These are phyloP conservation scores for Schizochytrium sp. DNA, from an alignment of 108 stramenopile genomes.

Conservation along the genomic window DNA sequence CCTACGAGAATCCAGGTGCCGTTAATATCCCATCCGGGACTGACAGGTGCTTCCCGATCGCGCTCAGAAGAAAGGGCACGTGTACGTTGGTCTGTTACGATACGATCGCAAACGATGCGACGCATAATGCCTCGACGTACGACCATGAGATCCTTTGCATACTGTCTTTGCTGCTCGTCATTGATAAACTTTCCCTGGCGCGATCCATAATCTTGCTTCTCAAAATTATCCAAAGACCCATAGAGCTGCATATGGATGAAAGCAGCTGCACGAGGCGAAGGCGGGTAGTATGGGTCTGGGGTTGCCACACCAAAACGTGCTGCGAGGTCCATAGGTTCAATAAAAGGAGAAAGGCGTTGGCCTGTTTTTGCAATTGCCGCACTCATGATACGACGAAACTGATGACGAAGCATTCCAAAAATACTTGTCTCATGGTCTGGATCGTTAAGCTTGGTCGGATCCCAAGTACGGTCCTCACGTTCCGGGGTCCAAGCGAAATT, in stretches of 20 bases:
- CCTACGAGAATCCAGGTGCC: constrained; percentile 15
- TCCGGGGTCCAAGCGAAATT: constrained; percentile 6
- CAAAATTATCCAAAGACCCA: neutral
- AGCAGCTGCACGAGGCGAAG: neutral
- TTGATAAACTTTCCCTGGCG: neutral
- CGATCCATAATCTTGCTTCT: constrained; percentile 28
- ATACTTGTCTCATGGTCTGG: constrained; percentile 14
- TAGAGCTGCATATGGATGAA: constrained; percentile 56
- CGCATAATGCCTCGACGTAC: constrained; percentile 27
- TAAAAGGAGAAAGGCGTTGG: neutral
- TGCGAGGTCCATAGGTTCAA: constrained; percentile 24
- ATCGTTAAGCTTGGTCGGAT: constrained; percentile 14
- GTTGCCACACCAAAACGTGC: neutral
- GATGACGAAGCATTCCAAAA: neutral
- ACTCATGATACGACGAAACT: neutral
- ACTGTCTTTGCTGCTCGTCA: neutral
- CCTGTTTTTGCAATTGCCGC: neutral
- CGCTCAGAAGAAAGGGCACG: neutral
- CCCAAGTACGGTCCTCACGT: constrained; percentile 11
- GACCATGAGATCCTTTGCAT: constrained; percentile 46
- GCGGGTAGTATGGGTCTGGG: constrained; percentile 9
- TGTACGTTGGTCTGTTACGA: neutral
- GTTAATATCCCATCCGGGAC: constrained; percentile 40
- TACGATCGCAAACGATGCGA: constrained; percentile 3
- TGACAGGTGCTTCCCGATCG: neutral